phyloP scores from a whole-genome alignment of 2,329 filamentous ascomycete genomes.

The Cadophora gregata region DNA sequence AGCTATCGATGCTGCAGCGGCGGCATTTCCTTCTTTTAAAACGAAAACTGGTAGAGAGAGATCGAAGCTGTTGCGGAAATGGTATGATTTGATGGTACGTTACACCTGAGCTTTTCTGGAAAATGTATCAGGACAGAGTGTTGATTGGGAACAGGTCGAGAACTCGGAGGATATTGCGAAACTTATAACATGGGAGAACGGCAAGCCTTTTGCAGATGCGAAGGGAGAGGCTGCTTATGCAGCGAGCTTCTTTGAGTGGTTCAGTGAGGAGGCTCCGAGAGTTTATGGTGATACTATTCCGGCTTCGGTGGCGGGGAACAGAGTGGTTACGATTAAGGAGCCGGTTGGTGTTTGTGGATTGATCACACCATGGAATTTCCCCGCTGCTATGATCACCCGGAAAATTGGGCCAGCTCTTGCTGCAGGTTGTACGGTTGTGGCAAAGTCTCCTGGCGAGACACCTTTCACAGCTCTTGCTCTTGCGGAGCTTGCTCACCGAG shows the following conservation, averaged over 20 bases:
- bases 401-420: slow-evolving; percentile 79
- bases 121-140: background rate
- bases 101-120: background rate
- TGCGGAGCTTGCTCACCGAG: slow-evolving; percentile 83
- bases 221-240: slow-evolving; percentile 76
- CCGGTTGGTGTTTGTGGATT: slow-evolving; percentile 84
- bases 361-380: slow-evolving; percentile 91
- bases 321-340: slow-evolving; percentile 80
- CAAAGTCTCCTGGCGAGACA: slow-evolving; percentile 90
- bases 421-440: slow-evolving; percentile 93
- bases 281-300: slow-evolving; percentile 78
- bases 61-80: slow-evolving; percentile 75
- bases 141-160: slow-evolving; percentile 49
- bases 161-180: slow-evolving; percentile 82
- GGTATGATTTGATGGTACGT: slow-evolving; percentile 76
- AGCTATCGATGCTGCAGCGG: slow-evolving; percentile 83
- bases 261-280: slow-evolving; percentile 77
- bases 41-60: slow-evolving; percentile 76
- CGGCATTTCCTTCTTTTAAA: slow-evolving; percentile 75
- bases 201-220: slow-evolving; percentile 80
- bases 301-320: slow-evolving; percentile 71
- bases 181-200: slow-evolving; percentile 89
- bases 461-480: slow-evolving; percentile 89
- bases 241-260: slow-evolving; percentile 81
- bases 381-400: slow-evolving; percentile 75